Evolutionary conservation across 2,329 filamentous ascomycete species (phyloP).

Genomic region (Hymenoscyphus albidus): DNA sequence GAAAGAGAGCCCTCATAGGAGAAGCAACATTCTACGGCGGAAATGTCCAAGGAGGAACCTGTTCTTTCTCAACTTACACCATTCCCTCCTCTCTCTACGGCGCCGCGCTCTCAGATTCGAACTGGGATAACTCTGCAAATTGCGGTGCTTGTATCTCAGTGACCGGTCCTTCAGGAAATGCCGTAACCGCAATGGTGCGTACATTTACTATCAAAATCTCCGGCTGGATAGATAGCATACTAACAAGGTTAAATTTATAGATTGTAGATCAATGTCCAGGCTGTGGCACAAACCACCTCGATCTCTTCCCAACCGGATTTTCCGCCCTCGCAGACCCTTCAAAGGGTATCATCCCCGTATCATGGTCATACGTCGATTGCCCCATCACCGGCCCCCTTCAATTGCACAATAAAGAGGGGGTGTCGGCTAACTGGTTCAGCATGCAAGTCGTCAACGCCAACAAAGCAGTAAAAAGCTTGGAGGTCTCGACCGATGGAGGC

Average conservation of each 20-base stretch:
- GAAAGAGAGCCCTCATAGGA: conserved; percentile 35
- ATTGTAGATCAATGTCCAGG: conserved; percentile 55
- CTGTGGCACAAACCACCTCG: conserved; percentile 51
- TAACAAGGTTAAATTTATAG: conserved; percentile 31
- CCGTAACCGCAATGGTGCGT: conserved; percentile 59
- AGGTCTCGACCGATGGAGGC: conserved; percentile 59
- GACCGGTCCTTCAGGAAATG: conserved; percentile 52
- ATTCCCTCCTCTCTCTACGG: conserved; percentile 56
- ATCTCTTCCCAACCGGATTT: conserved; percentile 52
- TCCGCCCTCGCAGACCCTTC: conserved; percentile 41
- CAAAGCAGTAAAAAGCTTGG: conserved; percentile 50
- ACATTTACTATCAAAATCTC: conserved; percentile 23
- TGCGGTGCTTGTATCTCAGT: conserved; percentile 62
- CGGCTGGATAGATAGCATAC: neutral
- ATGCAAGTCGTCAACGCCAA: conserved; percentile 65
- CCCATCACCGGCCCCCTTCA: conserved; percentile 47
- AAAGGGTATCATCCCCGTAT: conserved; percentile 46
- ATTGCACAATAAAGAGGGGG: conserved; percentile 51
- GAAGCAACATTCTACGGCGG: conserved; percentile 52
- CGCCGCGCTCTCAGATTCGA: conserved; percentile 55
- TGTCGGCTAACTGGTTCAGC: conserved; percentile 51
- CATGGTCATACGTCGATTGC: conserved; percentile 49
- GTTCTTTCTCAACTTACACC: conserved; percentile 60
- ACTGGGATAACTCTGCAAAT: conserved; percentile 52
- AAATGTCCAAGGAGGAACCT: conserved; percentile 56